Conservation (phyloP, 805 yeast genomes). For the Maudiozyma pseudohumilis region DNA sequence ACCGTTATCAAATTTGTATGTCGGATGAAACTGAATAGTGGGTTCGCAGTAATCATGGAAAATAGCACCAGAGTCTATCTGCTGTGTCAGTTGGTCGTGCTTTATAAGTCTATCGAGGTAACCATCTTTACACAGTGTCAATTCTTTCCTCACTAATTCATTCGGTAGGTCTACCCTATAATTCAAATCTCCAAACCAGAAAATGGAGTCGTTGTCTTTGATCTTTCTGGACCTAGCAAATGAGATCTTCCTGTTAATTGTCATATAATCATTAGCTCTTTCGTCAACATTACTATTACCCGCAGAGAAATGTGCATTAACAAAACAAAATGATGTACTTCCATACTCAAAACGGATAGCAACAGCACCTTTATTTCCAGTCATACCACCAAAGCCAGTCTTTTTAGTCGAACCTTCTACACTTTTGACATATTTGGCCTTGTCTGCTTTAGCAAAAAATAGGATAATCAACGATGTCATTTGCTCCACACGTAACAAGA, state of each 20-base stretch:
- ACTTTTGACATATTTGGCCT: slow-evolving; percentile 47
- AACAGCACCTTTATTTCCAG: slow-evolving; percentile 95
- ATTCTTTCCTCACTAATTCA: slow-evolving; percentile 56
- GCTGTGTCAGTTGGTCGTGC: slow-evolving; percentile 69
- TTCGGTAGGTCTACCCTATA: slow-evolving; percentile 65
- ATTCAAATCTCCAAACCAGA: slow-evolving; percentile 95
- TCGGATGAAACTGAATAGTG: slow-evolving; percentile 70
- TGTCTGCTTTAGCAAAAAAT: slow-evolving; percentile 46
- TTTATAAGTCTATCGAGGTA: slow-evolving; percentile 40
- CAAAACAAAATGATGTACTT: slow-evolving; percentile 66
- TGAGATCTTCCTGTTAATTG: slow-evolving; percentile 63
- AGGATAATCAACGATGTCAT: slow-evolving; percentile 63
- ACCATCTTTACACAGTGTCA: slow-evolving; percentile 36
- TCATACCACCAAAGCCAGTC: slow-evolving; percentile 93
- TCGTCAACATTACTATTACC: slow-evolving; percentile 76
- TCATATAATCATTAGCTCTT: slow-evolving; percentile 71
- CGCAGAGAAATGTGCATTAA: slow-evolving; percentile 91
- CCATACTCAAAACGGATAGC: slow-evolving; percentile 83
- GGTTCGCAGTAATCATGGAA: slow-evolving; percentile 71
- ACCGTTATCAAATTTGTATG: slow-evolving; percentile 87
- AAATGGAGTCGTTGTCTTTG: slow-evolving; percentile 71
- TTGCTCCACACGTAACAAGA: slow-evolving; percentile 61
- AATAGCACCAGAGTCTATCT: slow-evolving; percentile 60
- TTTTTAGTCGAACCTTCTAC: slow-evolving; percentile 88
- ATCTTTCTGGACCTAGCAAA: slow-evolving; percentile 71